Base-by-base conservation (phyloP, 257 asterid genomes). In the Salvia splendens region DNA sequence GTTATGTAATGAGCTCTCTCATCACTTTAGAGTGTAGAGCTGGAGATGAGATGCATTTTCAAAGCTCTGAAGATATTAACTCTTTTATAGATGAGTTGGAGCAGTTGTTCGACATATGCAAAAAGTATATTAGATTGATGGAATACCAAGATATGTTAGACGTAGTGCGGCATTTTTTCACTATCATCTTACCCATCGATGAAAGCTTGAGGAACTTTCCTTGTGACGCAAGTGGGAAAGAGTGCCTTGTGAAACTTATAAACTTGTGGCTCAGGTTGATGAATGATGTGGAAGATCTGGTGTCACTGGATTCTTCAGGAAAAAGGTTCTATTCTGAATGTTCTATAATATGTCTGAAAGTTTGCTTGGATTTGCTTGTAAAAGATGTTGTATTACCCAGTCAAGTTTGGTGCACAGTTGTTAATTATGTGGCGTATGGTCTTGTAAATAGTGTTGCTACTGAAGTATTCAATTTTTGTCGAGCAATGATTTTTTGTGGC, bases 331-430 rank as follows among this genome's bases (percentile, higher is more conserved):
- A 54, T 72, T 89, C 95, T 10, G 82, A 75, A 71, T 81, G 86
- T 73, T 81, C 83, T 47, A 48, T 61, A 43, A 75, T 70, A 48
- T 85, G 92, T 66, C 76, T 88, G 59, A 75, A 79, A 73, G 81
- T 74, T 73, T 78, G 87, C 75, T 70, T 74, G 65, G 78, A 81
- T 79, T 75, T 90, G 85, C 77, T 94, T 46, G 47, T 73, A 16
- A 50, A 74, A 67, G 91, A 76, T 35, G 74, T 76, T 62, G 77
- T 94, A 59, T 87, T 91, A 58, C 80, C 92, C 47, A 66, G 54
- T 71, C 89, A 85, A 75, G 92, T 93, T 53, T 94, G 99, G 99
- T 75, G 75, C 80, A 75, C 95, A 24, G 62, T 87, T 33, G 77
- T 83, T 71, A 77, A 74, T 52, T 84, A 83, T 55, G 80, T 80